phyloP scores from a whole-genome alignment of 768 basidiomycete species.

The Phaeotremella skinneri region DNA sequence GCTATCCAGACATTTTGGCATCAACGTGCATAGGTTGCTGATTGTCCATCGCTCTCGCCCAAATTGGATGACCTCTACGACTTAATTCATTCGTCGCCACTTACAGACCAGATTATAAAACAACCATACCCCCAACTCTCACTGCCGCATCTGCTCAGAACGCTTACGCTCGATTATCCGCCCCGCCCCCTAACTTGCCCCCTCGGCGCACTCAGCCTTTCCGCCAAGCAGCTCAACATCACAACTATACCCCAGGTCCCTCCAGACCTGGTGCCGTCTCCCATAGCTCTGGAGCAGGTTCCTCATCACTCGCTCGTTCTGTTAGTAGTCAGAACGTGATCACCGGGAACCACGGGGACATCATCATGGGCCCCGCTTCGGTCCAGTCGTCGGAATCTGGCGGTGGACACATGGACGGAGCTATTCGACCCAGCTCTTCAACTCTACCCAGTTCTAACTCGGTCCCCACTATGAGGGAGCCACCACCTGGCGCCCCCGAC shows the following conservation, averaged over 20 bases:
- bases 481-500: conserved; percentile 27
- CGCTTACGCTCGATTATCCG: conserved; percentile 41
- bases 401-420: neutral
- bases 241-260: neutral
- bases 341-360: neutral
- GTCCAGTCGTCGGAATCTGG: neutral
- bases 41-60: too few species aligned
- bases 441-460: neutral
- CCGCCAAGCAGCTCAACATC: conserved; percentile 1
- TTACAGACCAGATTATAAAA: conserved; percentile 43
- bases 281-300: neutral
- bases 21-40: neutral
- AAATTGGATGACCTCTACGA: too few species aligned
- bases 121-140: conserved; percentile 39
- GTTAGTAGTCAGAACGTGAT: neutral
- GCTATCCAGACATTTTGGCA: neutral
- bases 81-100: too few species aligned
- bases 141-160: conserved; percentile 36
- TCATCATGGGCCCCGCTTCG: neutral
- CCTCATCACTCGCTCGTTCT: neutral
- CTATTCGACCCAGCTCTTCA: neutral
- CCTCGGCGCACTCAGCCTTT: conserved; percentile 24
- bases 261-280: neutral
- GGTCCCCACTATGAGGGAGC: neutral
- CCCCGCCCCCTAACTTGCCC: conserved; percentile 40